Conservation (phyloP, 1,139 yeast genomes). For the Hemisphaericaspora xylofermentans region DNA sequence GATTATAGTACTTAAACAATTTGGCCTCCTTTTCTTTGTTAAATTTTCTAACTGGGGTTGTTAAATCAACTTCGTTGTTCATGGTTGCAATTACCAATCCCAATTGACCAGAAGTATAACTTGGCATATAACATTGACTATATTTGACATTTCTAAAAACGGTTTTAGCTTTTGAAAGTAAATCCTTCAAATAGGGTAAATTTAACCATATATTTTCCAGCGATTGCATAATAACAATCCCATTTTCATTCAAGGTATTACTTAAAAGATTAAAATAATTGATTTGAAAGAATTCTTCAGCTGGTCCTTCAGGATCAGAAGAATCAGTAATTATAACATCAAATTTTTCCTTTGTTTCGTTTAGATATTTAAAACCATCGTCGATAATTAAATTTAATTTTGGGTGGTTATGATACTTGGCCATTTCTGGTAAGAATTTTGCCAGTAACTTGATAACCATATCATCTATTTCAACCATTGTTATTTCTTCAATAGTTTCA, state of each 20-base stretch:
- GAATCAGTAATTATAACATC: constrained; percentile 95
- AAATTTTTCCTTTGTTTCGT: constrained; percentile 44
- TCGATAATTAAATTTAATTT: constrained; percentile 73
- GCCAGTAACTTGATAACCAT: constrained; percentile 76
- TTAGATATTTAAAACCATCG: constrained; percentile 85
- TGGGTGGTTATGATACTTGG: constrained; percentile 67
- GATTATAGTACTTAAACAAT: constrained; percentile 71
- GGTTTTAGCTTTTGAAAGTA: constrained; percentile 57
- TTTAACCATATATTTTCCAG: constrained; percentile 93
- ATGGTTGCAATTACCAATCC: constrained; percentile 84
- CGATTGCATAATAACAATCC: constrained; percentile 88
- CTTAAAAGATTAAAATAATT: constrained; percentile 73
- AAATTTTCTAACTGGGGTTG: constrained; percentile 51
- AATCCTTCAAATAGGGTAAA: constrained; percentile 58
- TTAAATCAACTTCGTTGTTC: constrained; percentile 49
- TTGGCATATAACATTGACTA: constrained; percentile 87
- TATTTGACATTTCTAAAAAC: constrained; percentile 84
- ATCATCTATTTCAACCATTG: constrained; percentile 89
- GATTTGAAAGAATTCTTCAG: constrained; percentile 85
- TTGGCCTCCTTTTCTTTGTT: constrained; percentile 47
- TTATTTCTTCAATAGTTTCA: constrained; percentile 61
- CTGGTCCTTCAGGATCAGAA: constrained; percentile 98
- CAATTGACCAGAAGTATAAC: constrained; percentile 94
- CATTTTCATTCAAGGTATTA: constrained; percentile 67
- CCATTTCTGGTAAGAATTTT: constrained; percentile 78